Base-by-base conservation (phyloP, 176 grass and related monocot genomes). In the Avena eriantha region DNA sequence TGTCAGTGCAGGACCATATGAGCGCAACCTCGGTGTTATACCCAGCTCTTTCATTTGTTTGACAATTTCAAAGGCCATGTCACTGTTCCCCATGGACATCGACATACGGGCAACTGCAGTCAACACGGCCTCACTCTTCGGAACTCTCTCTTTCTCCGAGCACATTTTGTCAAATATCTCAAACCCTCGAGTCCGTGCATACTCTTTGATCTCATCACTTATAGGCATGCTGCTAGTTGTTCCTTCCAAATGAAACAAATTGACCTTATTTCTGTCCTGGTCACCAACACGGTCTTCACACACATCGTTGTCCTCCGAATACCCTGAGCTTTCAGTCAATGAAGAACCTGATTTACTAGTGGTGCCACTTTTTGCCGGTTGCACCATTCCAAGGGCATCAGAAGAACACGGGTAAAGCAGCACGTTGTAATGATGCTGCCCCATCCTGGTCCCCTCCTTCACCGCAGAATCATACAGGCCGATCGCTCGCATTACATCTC, bases 391-490 rank as follows among this genome's bases (percentile, higher is more conserved):
- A 33, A 90, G 76, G 17, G 93, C 82, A 19, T 90, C 87, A 22
- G 90, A 85, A 80, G 93, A 94, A 55, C 93, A 94, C 16, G 92
- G 61, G 55, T 94, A 94, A 26, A 94, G 93, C 10, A 94, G 78
- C 85, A 94, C 93, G 61, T 85, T 92, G 82, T 94, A 94, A 68
- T 94, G 93, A 78, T 94, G 90, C 82, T 90, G 90, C 69, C 75
- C 80, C 85, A 92, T 57, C 3, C 31, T 87, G 49, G 90, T 79
- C n/a, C 89, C 84, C 13, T 87, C 54, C 61, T 87, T 46, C 8
- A 90, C 58, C 11, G 73, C 87, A 1, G 73, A 90, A 56, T 94
- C 93, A 73, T 90, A 94, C 33, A 92, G 79, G 15, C 75, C 26
- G 63, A 94, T 92, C 1, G 90, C 93, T 13, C 73, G 59, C 82